Evolutionary conservation across 768 basidiomycete species (phyloP), one percentile per base, ranked within the genome.

Genomic region (Brasilioporus rufonigricans): DNA sequence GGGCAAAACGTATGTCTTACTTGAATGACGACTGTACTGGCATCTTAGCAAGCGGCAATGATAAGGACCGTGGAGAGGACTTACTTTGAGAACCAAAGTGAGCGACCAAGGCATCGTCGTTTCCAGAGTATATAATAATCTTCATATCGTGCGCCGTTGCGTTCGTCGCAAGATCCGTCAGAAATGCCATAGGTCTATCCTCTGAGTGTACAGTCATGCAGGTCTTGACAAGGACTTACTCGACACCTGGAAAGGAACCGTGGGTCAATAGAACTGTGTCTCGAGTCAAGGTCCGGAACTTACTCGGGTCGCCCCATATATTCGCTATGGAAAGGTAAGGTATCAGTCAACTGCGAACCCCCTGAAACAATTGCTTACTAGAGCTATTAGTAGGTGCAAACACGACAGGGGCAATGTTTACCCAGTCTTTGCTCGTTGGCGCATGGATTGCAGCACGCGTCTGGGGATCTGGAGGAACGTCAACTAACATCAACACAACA

Each of bases 61-160:
- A 32, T n/a, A 6, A 16, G 13, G 11, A 43, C 14, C 5, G 46
- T 43, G 6, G 32, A 18, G 6, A 21, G 12, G 21, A 53, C 76
- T 9, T 64, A 85, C 86, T 68, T 77, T 88, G 84, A 29, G 83
- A 82, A 13, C 84, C 77, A 39, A 77, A 71, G 59, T 87, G 86
- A 2, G 85, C 71, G 53, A 86, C 74, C 5, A 87, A 76, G 2
- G 80, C 72, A 63, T 89, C 87, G 55, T 86, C 82, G 60, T 88
- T 88, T 4, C 85, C 87, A n/a, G 85, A 85, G 61, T 74, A 87
- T n/a, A 88, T 66, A 7, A 87, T 66, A 16, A 87, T 67, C 1
- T 73, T 69, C 16, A 88, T 62, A 19, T 71, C 64, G 4, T 76
- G 76, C 2, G 72, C 72, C 0, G 84, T 77, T 18, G 80, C 78